Percentiles rank a stretch among this genome's conserved stretches.
phyloP scores from a whole-genome alignment of 1,139 yeast genomes.

The Meyerozyma guilliermondii region DNA sequence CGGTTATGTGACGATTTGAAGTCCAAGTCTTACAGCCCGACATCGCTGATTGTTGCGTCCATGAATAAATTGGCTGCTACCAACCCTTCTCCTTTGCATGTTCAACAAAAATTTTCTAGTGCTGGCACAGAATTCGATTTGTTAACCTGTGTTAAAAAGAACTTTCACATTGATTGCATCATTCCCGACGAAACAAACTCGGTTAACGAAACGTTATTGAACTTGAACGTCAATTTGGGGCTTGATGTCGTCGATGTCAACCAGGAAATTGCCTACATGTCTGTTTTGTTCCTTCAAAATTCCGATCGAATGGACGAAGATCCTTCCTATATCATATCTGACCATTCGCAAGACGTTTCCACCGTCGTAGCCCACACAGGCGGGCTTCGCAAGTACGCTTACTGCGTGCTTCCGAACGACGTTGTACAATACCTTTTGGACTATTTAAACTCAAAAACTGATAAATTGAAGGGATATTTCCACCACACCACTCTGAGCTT shows the following conservation, averaged over 20 bases:
- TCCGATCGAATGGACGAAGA: conserved; percentile 12
- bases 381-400: conserved; percentile 38
- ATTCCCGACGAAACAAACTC: conserved; percentile 33
- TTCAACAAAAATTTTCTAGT: conserved; percentile 1
- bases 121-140: conserved; percentile 27
- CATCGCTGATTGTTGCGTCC: background rate
- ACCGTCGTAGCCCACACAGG: conserved; percentile 35
- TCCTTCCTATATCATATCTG: conserved; percentile 33
- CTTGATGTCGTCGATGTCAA: conserved; percentile 16
- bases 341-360: conserved; percentile 20
- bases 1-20: background rate
- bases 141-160: conserved; percentile 28
- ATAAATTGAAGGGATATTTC: conserved; percentile 8
- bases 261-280: conserved; percentile 6
- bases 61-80: background rate
- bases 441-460: conserved; percentile 21
- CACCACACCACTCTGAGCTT: conserved; percentile 19
- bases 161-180: conserved; percentile 31
- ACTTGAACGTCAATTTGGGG: conserved; percentile 32
- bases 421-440: conserved; percentile 18
- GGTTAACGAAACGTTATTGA: conserved; percentile 30
- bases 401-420: conserved; percentile 35
- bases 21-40: background rate
- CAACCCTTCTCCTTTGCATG: background rate
- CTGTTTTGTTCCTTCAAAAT: conserved; percentile 11